Evolutionary conservation across 2,329 filamentous ascomycete genomes (phyloP), one percentile per base, ranked within the genome.

Genomic region (Epichloe uncinata): DNA sequence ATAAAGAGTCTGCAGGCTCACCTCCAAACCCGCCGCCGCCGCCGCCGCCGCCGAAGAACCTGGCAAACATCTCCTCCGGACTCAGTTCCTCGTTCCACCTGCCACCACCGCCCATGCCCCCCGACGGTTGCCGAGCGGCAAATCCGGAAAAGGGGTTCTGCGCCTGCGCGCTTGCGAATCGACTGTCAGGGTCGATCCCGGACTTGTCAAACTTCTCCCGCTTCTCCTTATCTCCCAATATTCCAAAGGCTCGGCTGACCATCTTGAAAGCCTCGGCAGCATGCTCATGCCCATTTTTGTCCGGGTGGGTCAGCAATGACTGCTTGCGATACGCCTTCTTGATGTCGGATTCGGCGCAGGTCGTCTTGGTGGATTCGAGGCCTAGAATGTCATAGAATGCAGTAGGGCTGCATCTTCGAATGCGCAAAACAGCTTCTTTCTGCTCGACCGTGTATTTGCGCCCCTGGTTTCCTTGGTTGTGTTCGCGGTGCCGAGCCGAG

Each of bases 181-280:
- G 77, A 63, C 79, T 89, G 62, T 97, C 93, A 6, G 93, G 93
- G 63, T 98, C 93, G 20, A 87, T 89, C 51, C 93, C 93, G 67
- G 84, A 94, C 54, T 80, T 79, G 68, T 98, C 93, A 64, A 77
- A 98, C 66, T 86, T 88, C 15, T 84, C 75, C 63, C 61, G 58
- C 79, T 97, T 97, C 56, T 97, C 91, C 62, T 88, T 79, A 66
- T 98, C 93, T 54, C 88, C 91, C 45, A 98, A 73, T 48, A 97
- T 81, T 59, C 94, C 86, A 66, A 98, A 98, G 15, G 93, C 93
- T 59, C 88, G 79, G 61, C 87, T 86, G 22, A 98, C 89, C 86
- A 96, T 86, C 74, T 98, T 98, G 73, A 98, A 98, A 34, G 93
- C 93, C 72, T 98, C 93, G 65, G 96, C 93, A 50, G 93, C 91